Base-by-base conservation (phyloP, 2,329 filamentous ascomycete genomes). In the Aspergillus brasiliensis region DNA sequence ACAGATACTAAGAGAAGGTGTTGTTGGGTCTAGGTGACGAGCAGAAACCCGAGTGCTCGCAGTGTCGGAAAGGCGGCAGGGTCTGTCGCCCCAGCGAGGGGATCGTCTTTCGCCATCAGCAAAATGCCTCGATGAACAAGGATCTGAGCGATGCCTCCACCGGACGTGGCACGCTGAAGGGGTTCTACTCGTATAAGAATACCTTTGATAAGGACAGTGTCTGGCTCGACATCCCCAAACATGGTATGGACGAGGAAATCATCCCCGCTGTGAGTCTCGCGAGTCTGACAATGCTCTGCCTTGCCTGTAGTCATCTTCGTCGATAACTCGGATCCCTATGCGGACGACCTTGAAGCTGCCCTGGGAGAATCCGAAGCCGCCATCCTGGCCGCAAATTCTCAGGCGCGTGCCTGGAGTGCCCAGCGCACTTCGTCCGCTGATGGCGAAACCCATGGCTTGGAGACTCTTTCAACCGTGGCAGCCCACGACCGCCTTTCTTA, bases 121-220 rank as follows among this genome's bases (percentile, higher is more conserved):
- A 89, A 74, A 89, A 89, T 81, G 86, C 86, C 28, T 88, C 85
- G 19, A 86, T 88, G 85, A 88, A 88, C 60, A 81, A 83, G 51
- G 69, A 72, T 38, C 75, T 76, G 13, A 77, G 78, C 47, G 77
- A 80, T 13, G 65, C 69, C 10, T 69, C 71, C 5, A 70, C 71
- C 59, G 73, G 69, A 13, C 73, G 75, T 46, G 81, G 79, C 37
- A 79, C 77, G 52, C 74, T 88, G 62, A 84, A 84, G 62, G 82
- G 83, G 17, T 88, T 88, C 71, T 88, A 88, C 70, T 84, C 84
- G 23, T 88, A 88, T 73, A 87, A 86, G 69, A 86, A 88, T 73
- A 87, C 86, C 2, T 88, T 88, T 67, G 79, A 83, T 59, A 80
- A 85, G 60, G 78, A 84, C 60, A 85, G 81, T 59, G 78, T 84